phyloP scores from a whole-genome alignment of 306 rosid species.

The Cucumis sativus region DNA sequence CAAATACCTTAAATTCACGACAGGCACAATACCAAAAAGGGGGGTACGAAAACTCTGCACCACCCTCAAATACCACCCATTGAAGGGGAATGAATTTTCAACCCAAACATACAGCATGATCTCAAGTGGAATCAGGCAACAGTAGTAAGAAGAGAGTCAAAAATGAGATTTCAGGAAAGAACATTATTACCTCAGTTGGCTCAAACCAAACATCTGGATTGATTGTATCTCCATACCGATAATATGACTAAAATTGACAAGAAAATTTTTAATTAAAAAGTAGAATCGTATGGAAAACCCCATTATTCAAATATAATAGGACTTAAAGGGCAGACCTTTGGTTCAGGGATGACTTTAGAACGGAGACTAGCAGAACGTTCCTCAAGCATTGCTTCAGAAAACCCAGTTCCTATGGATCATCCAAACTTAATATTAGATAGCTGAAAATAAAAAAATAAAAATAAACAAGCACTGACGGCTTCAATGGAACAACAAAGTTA shows the following conservation, averaged over 20 bases:
- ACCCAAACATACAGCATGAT: neutral
- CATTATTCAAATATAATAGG: neutral
- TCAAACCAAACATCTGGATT: conserved; percentile 97
- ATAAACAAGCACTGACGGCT: neutral
- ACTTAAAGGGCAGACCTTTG: conserved; percentile 46
- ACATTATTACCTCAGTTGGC: conserved; percentile 47
- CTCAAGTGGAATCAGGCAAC: neutral
- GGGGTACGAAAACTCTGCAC: neutral
- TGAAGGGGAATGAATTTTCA: neutral
- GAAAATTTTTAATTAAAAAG: conserved; percentile 7
- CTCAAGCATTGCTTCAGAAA: conserved; percentile 59
- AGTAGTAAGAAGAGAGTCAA: neutral
- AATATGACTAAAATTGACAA: conserved; percentile 48
- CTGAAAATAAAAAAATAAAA: neutral
- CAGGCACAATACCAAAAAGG: neutral
- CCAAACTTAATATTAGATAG: conserved; percentile 13
- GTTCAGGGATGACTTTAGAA: conserved; percentile 59
- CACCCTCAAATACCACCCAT: neutral
- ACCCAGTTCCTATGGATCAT: conserved; percentile 60
- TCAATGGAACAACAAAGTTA: neutral
- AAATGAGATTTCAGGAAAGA: neutral
- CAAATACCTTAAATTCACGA: neutral
- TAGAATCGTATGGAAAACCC: neutral
- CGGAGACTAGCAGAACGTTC: conserved; percentile 70
- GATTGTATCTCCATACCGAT: conserved; percentile 50